Percentiles rank a stretch among this genome's conserved stretches.
Evolutionary conservation across 1,284 basidiomycete species (phyloP).

Genomic region (Microbotryum violaceum): DNA sequence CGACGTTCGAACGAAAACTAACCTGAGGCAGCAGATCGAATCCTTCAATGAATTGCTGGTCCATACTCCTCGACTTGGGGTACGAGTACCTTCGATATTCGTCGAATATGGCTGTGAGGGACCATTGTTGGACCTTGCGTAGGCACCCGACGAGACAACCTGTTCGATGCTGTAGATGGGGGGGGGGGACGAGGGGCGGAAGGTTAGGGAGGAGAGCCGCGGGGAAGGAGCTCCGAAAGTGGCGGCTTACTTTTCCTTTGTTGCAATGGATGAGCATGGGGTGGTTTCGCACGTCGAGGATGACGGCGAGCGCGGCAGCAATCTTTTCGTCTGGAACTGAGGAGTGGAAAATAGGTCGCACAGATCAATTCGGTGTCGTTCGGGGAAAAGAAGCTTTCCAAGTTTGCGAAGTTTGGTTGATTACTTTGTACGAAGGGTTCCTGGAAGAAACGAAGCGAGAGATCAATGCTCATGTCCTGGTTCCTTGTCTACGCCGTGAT

Average conservation of each 20-base stretch:
- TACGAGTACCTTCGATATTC: constrained; percentile 49
- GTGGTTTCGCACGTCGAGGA: constrained; percentile 50
- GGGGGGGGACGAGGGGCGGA: not conserved
- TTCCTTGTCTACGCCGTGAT: not conserved
- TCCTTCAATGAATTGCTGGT: constrained; percentile 51
- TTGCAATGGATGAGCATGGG: constrained; percentile 54
- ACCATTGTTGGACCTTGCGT: constrained; percentile 49
- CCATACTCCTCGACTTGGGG: constrained; percentile 49
- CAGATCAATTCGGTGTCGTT: not conserved
- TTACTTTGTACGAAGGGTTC: constrained; percentile 46
- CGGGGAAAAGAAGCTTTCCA: not conserved
- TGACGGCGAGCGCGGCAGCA: constrained; percentile 47
- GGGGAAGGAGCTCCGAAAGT: not conserved
- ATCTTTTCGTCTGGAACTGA: constrained; percentile 50
- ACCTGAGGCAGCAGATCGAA: constrained; percentile 22
- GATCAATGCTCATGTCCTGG: not conserved
- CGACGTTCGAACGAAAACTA: not conserved
- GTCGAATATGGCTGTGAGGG: constrained; percentile 50
- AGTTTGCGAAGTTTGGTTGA: not conserved
- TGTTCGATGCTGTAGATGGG: constrained; percentile 46
- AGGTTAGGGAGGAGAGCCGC: not conserved
- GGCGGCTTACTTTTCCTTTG: constrained; percentile 48
- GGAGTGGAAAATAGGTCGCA: not conserved
- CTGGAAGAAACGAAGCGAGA: constrained; percentile 19
- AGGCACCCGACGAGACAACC: constrained; percentile 52